These are phyloP conservation scores for Hypoxylon lenormandii DNA, from an alignment of 495 filamentous ascomycete species.

Conservation along the genomic window DNA sequence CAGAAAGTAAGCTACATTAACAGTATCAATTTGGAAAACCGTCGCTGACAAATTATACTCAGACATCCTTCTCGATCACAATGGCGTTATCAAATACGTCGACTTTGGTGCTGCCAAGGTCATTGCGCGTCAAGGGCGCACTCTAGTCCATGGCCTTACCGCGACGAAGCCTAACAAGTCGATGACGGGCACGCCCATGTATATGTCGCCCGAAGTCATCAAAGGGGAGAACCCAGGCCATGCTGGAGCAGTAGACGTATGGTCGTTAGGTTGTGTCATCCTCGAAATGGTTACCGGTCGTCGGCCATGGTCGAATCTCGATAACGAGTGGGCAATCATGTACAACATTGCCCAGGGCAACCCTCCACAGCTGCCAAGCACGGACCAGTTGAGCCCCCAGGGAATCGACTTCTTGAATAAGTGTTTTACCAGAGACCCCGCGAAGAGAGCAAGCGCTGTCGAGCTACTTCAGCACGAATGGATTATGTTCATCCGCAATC, in stretches of 20 bases:
- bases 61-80: slow-evolving; percentile 96
- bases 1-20: slow-evolving; percentile 77
- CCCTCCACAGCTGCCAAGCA: slow-evolving; percentile 80
- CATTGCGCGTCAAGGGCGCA: slow-evolving; percentile 92
- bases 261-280: slow-evolving; percentile 96
- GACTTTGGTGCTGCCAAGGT: slow-evolving; percentile 98
- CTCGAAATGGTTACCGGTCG: slow-evolving; percentile 97
- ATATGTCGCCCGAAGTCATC: slow-evolving; percentile 99
- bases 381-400: slow-evolving; percentile 82
- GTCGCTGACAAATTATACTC: slow-evolving; percentile 20
- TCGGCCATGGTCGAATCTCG: slow-evolving; percentile 94
- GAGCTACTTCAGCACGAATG: slow-evolving; percentile 96
- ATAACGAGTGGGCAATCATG: slow-evolving; percentile 99
- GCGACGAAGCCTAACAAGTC: slow-evolving; percentile 80
- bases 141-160: slow-evolving; percentile 72
- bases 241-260: slow-evolving; percentile 90
- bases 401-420: slow-evolving; percentile 89
- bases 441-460: slow-evolving; percentile 79
- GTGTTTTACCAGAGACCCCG: slow-evolving; percentile 89
- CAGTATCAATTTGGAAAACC: not conserved
- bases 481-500: slow-evolving; percentile 75
- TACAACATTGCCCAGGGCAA: slow-evolving; percentile 99
- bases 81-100: slow-evolving; percentile 98
- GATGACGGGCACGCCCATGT: slow-evolving; percentile 99
- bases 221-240: slow-evolving; percentile 81